A percentile compares a stretch with the other conserved stretches of the same genome.
Evolutionary conservation across 1,284 basidiomycete genomes (phyloP).

Genomic region (Cerioporus squamosus): DNA sequence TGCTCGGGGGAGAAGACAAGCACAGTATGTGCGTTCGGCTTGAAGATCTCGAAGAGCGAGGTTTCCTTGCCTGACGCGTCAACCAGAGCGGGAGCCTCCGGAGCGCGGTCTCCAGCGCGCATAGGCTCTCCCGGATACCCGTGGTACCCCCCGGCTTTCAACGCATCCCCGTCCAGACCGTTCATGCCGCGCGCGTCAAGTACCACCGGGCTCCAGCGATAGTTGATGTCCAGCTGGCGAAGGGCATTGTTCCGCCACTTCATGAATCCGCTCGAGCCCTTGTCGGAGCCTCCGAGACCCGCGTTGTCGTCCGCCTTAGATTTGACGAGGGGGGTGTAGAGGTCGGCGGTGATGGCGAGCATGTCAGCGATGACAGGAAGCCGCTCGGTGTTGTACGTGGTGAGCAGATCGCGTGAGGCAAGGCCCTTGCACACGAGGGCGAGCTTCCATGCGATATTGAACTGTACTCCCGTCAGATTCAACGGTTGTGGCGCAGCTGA

Average conservation of each 20-base stretch:
- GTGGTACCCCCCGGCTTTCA: conserved; percentile 6
- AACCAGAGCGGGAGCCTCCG: conserved; percentile 43
- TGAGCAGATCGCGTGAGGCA: conserved; percentile 27
- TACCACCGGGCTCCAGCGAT: conserved; percentile 49
- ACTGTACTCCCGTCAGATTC: conserved; percentile 23
- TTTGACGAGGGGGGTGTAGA: conserved; percentile 6
- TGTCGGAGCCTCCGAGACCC: neutral
- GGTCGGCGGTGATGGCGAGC: conserved; percentile 24
- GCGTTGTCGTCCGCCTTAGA: no score
- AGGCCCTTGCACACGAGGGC: conserved; percentile 33
- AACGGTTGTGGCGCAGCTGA: conserved; percentile 27
- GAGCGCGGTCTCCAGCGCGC: conserved; percentile 51
- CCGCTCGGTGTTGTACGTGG: conserved; percentile 32
- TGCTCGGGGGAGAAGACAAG: conserved; percentile 26
- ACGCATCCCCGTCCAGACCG: neutral
- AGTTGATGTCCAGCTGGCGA: conserved; percentile 49
- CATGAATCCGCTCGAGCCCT: neutral
- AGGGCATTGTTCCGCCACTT: conserved; percentile 24
- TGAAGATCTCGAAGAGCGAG: conserved; percentile 30
- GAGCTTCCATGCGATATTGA: conserved; percentile 40
- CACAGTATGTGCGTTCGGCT: conserved; percentile 29
- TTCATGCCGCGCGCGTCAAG: conserved; percentile 38
- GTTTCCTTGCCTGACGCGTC: conserved; percentile 13
- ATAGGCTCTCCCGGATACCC: conserved; percentile 21
- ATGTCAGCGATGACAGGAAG: conserved; percentile 33